Conservation (phyloP, 257 asterid species). For the Solanum paucissectum region DNA sequence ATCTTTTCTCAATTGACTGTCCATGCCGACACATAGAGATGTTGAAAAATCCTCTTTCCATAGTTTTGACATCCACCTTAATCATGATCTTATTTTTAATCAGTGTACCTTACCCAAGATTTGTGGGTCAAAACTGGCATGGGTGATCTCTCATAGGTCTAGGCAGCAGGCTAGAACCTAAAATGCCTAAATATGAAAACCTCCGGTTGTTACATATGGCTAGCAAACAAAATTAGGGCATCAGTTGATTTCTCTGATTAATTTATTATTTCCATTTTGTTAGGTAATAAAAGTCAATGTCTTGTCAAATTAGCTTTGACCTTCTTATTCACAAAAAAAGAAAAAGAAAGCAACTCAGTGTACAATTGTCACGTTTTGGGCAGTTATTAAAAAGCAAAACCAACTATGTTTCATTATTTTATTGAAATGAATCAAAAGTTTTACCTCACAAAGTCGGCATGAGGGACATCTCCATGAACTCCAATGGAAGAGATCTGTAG, state of each 20-base stretch:
- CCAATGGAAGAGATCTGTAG: constrained; percentile 97
- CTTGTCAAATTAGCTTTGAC: background rate
- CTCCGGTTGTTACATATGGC: background rate
- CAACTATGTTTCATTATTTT: background rate
- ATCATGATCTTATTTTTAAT: background rate
- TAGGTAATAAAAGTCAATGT: background rate
- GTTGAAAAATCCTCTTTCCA: background rate
- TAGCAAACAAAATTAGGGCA: background rate
- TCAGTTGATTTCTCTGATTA: background rate
- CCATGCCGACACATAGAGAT: background rate
- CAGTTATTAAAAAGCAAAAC: background rate
- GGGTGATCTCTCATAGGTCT: background rate
- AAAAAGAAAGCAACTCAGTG: background rate
- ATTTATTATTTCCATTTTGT: background rate
- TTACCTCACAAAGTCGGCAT: constrained; percentile 87
- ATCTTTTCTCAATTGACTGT: background rate
- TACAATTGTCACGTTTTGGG: background rate
- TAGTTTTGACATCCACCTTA: background rate
- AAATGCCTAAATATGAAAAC: background rate
- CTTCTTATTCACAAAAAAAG: background rate
- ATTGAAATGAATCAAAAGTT: constrained; percentile 4
- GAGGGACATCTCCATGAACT: constrained; percentile 97
- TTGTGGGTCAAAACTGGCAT: background rate
- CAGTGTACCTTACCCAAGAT: background rate
- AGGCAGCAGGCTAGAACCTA: background rate